phyloP scores from a whole-genome alignment of 2,329 filamentous ascomycete species.

The Dothidotthia symphoricarpi region DNA sequence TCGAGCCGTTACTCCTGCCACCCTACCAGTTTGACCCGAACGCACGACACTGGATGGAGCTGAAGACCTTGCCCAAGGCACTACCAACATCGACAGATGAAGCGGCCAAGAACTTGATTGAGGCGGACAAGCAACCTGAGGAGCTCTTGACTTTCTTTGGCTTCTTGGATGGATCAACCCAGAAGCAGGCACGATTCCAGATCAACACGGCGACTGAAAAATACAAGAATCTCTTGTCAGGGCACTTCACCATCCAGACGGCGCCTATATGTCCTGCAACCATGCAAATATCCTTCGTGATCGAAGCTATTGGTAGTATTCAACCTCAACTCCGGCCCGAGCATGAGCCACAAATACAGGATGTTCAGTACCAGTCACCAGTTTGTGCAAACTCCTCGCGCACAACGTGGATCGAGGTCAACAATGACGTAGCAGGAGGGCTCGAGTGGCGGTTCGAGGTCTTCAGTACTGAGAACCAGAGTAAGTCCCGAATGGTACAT shows the following conservation, averaged over 20 bases:
- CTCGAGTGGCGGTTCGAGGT: conserved; percentile 33
- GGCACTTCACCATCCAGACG: conserved; percentile 44
- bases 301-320: conserved; percentile 26
- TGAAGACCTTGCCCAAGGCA: conserved; percentile 1
- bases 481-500: conserved; percentile 14
- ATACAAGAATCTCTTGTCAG: conserved; percentile 38
- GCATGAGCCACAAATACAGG: no score
- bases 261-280: conserved; percentile 44
- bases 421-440: conserved; percentile 10
- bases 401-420: conserved; percentile 32
- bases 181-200: conserved; percentile 38
- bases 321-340: conserved; percentile 6
- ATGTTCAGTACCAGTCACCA: conserved; percentile 5
- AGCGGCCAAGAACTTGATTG: conserved; percentile 2
- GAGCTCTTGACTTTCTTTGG: conserved; percentile 21
- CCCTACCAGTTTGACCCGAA: conserved; percentile 28
- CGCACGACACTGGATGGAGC: conserved; percentile 18
- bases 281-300: conserved; percentile 39
- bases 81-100: background rate
- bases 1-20: conserved; percentile 40
- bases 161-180: conserved; percentile 10
- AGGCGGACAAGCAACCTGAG: no score
- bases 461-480: conserved; percentile 7
- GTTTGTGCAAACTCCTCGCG: conserved; percentile 32
- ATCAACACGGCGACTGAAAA: conserved; percentile 42